These are phyloP conservation scores for Lachancea mirantina DNA, from an alignment of 805 yeast species.

Conservation along the genomic window DNA sequence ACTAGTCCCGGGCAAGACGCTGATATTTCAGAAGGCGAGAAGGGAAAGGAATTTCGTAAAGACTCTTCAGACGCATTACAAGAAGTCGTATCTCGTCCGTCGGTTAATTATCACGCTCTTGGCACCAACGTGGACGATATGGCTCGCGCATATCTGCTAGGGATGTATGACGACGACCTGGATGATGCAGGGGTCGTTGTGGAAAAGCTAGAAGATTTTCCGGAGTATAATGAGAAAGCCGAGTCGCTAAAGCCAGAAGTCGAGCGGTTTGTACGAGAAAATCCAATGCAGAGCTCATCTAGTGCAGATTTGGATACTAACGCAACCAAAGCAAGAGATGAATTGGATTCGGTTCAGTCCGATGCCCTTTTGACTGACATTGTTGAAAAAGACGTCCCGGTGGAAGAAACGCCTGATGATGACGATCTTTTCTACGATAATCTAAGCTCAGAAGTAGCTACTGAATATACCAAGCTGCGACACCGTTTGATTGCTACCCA, in stretches of 20 bases:
- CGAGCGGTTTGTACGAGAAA: constrained; percentile 17
- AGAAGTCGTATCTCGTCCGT: constrained; percentile 17
- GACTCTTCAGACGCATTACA: constrained; percentile 5
- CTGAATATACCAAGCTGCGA: constrained; percentile 51
- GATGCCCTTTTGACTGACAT: constrained; percentile 23
- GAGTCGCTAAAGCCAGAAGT: constrained; percentile 30
- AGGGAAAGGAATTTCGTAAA: neutral
- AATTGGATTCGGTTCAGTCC: constrained; percentile 27
- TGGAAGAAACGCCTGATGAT: constrained; percentile 2
- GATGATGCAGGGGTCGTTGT: constrained; percentile 50
- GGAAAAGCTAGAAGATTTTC: constrained; percentile 48
- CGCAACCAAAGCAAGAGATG: constrained; percentile 10
- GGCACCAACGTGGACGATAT: constrained; percentile 46
- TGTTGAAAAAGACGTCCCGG: constrained; percentile 29
- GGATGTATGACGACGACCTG: constrained; percentile 54
- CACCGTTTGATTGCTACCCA: constrained; percentile 41
- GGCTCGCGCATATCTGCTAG: constrained; percentile 55
- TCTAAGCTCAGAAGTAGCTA: constrained; percentile 41
- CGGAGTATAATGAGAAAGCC: constrained; percentile 41
- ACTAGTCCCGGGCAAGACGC: neutral
- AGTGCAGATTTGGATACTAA: constrained; percentile 3
- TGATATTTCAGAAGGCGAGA: neutral
- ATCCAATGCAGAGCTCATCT: constrained; percentile 8
- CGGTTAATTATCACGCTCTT: constrained; percentile 36
- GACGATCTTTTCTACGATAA: constrained; percentile 21